A percentile compares a stretch with the other conserved stretches of the same genome.
Evolutionary conservation across 108 stramenopile species (phyloP).

Genomic region (Cyclotella kingstonii): DNA sequence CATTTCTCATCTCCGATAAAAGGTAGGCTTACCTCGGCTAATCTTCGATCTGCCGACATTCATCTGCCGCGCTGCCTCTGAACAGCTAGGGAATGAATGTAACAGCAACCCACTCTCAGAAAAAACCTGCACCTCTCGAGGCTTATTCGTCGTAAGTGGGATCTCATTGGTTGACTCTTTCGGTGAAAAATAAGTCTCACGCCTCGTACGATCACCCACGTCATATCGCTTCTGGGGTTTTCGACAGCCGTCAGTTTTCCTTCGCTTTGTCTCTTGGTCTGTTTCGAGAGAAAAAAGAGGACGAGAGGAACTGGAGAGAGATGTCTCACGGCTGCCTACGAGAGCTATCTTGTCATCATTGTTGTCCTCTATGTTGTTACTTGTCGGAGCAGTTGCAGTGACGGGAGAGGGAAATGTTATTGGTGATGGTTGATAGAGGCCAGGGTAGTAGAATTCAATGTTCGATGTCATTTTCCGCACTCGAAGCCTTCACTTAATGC

Average conservation of each 20-base stretch:
- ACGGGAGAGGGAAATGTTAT: background rate
- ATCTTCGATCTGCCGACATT: background rate
- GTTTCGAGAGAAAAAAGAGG: background rate
- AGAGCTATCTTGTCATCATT: background rate
- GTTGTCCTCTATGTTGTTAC: background rate
- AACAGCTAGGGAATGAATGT: conserved; percentile 2
- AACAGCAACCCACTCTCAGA: background rate
- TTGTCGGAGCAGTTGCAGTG: background rate
- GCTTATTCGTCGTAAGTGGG: background rate
- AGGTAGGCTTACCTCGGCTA: background rate
- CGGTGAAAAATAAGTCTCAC: background rate
- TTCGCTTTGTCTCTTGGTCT: conserved; percentile 11
- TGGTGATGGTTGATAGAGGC: background rate
- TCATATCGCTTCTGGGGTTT: conserved; percentile 2
- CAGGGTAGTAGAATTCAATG: background rate
- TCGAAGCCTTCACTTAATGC: no score
- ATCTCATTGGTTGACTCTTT: background rate
- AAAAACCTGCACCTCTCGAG: conserved; percentile 1
- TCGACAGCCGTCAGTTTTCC: conserved; percentile 2
- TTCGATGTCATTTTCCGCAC: background rate
- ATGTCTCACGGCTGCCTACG: background rate
- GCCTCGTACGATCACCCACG: background rate
- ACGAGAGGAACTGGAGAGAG: background rate
- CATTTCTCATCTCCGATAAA: background rate
- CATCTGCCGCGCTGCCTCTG: conserved; percentile 6